These are phyloP conservation scores for Lichenothelia convexa DNA, from an alignment of 495 filamentous ascomycete genomes.

Conservation along the genomic window DNA sequence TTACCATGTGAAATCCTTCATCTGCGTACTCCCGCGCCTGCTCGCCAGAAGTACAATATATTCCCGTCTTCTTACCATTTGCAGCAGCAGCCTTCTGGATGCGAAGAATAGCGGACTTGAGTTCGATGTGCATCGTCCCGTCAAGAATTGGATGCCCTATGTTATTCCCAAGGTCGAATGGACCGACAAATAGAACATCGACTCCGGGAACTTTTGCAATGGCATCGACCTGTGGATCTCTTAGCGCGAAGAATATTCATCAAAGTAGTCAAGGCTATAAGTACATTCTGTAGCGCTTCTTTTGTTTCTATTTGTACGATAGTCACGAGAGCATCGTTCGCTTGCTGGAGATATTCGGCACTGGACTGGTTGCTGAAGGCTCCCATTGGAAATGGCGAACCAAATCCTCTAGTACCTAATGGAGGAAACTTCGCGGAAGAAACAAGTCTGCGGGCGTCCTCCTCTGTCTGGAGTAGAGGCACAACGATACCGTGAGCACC, in stretches of 20 bases:
- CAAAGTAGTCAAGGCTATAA: too few species aligned
- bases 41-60: constrained; percentile 52
- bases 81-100: constrained; percentile 41
- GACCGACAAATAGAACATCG: constrained; percentile 63
- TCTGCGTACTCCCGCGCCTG: constrained; percentile 45
- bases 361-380: constrained; percentile 33
- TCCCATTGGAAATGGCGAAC: constrained; percentile 32
- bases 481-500: constrained; percentile 26
- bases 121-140: constrained; percentile 41
- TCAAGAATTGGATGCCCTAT: constrained; percentile 52
- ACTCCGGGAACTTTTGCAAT: constrained; percentile 55
- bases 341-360: constrained; percentile 53
- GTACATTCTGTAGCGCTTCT: constrained; percentile 48
- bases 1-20: constrained; percentile 64
- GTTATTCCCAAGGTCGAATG: constrained; percentile 59
- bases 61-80: constrained; percentile 58
- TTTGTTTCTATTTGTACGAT: constrained; percentile 72
- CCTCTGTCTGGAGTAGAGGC: constrained; percentile 19
- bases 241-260: too few species aligned
- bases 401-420: constrained; percentile 19
- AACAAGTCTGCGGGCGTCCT: constrained; percentile 20
- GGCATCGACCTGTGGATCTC: too few species aligned
- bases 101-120: constrained; percentile 47
- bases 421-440: constrained; percentile 23
- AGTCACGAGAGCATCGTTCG: constrained; percentile 51